Conservation (phyloP, 139 green algal genomes). For the Chlorella sp. region DNA sequence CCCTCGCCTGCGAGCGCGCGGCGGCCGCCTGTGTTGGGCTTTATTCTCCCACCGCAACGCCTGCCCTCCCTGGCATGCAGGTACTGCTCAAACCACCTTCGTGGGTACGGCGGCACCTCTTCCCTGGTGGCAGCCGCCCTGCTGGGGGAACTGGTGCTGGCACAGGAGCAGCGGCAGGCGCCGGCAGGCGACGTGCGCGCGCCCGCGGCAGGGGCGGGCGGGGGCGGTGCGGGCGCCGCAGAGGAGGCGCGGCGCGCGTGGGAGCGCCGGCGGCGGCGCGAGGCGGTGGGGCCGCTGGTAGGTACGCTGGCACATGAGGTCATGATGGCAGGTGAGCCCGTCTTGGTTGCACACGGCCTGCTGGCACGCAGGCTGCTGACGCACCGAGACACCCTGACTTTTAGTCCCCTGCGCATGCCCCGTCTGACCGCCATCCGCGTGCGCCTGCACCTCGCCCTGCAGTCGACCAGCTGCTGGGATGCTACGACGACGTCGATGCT, state of each 20-base stretch:
- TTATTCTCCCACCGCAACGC: too few relatives aligned
- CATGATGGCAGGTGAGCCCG: too few relatives aligned
- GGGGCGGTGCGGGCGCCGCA: background rate
- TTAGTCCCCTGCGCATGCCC: too few relatives aligned
- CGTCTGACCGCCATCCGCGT: too few relatives aligned
- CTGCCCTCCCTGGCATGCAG: background rate
- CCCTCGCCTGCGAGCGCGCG: background rate
- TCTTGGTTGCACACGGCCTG: too few relatives aligned
- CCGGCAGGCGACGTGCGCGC: background rate
- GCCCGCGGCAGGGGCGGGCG: background rate
- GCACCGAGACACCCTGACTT: too few relatives aligned
- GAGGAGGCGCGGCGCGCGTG: slow-evolving; percentile 5
- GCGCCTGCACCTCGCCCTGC: background rate
- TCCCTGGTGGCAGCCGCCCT: slow-evolving; percentile 40
- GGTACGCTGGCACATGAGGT: slow-evolving; percentile 77
- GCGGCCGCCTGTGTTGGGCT: too few relatives aligned
- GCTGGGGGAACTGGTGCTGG: slow-evolving; percentile 20
- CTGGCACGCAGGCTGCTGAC: too few relatives aligned
- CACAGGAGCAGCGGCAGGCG: background rate
- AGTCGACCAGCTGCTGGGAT: slow-evolving; percentile 57
- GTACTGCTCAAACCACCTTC: slow-evolving; percentile 50
- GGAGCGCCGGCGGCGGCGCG: background rate
- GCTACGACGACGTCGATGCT: slow-evolving; percentile 43
- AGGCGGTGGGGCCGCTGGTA: slow-evolving; percentile 42
- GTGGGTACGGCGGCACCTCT: slow-evolving; percentile 52